A percentile compares a stretch with the other conserved stretches of the same genome.
Evolutionary conservation across 163 green algal species (phyloP).

Genomic region (Scenedesmus sp.): DNA sequence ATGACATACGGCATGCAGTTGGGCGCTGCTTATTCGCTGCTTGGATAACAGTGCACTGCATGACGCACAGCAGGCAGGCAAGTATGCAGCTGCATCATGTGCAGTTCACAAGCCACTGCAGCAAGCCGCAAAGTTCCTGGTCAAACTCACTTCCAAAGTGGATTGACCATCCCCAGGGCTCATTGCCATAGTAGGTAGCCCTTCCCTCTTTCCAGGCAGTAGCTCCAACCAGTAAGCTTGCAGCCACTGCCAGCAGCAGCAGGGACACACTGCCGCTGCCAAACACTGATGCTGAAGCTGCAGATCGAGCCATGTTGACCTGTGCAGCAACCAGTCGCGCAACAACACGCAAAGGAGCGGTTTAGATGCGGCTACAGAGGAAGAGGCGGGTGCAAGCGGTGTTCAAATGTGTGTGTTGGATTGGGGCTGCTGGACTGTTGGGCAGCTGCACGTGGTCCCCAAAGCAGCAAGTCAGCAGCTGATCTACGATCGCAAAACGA

Average conservation of each 20-base stretch:
- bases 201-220: conserved; percentile 2
- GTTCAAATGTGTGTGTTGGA: not conserved
- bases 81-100: no score
- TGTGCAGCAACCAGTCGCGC: not conserved
- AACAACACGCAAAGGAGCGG: not conserved
- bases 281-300: not conserved
- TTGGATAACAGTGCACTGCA: no score
- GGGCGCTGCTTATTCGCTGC: no score
- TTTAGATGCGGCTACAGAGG: not conserved
- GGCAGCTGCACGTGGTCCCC: not conserved
- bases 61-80: no score
- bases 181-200: conserved; percentile 40
- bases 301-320: not conserved
- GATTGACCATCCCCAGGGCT: conserved; percentile 52
- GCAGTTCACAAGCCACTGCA: no score
- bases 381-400: not conserved
- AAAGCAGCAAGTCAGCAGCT: not conserved
- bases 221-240: not conserved
- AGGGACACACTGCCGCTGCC: not conserved
- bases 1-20: no score
- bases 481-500: not conserved
- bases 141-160: conserved; percentile 42
- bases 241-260: not conserved
- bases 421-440: not conserved
- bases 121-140: no score